Evolutionary conservation across 1,284 basidiomycete species (phyloP), one percentile per base, ranked within the genome.

Genomic region (Veloporphyrellus conicus): DNA sequence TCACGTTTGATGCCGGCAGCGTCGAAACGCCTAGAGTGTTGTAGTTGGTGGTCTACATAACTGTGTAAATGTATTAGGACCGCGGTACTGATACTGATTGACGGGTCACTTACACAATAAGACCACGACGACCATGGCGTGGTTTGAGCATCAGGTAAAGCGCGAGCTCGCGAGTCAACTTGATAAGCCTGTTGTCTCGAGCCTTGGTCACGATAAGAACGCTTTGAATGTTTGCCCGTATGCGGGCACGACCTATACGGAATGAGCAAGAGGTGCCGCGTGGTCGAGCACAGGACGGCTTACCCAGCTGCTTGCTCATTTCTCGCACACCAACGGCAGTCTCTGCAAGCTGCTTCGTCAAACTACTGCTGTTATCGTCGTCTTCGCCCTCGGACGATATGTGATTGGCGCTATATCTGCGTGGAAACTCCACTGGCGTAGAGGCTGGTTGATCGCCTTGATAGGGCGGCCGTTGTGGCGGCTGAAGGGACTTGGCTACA

Each of bases 171-270:
- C 93, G 82, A 0, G 96, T 99, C 39, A 98, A 79, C 63, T 87
- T 87, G 74, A 99, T 98, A 40, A 99, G 82, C 35, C 92, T 79
- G 66, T 99, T 99, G 73, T 99, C 96, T 46, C 95, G 78, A 27
- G 96, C 96, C 71, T 99, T 99, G 47, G 96, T 99, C 60, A 99
- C 90, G 66, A 99, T 94, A 53, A 99, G 79, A 50, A 99, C 80
- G 52, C 82, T 91, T 66, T 98, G 90, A 51, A 98, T 93, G 60
- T 89, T 87, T 5, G 90, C 89, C 50, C 86, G 85, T 52, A 99
- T 92, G 35, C 92, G 81, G 5, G 94, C 93, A 45, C 94, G 88
- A 45, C 93, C 93, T 93, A 62, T 23, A 47, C 14, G 29, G 42
- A 40, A 47, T 55, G 50, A 61, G 60, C 27, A 53, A 18, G 34